Evolutionary conservation across 2,329 filamentous ascomycete species (phyloP).

Genomic region (Phaeosphaeria sp.): DNA sequence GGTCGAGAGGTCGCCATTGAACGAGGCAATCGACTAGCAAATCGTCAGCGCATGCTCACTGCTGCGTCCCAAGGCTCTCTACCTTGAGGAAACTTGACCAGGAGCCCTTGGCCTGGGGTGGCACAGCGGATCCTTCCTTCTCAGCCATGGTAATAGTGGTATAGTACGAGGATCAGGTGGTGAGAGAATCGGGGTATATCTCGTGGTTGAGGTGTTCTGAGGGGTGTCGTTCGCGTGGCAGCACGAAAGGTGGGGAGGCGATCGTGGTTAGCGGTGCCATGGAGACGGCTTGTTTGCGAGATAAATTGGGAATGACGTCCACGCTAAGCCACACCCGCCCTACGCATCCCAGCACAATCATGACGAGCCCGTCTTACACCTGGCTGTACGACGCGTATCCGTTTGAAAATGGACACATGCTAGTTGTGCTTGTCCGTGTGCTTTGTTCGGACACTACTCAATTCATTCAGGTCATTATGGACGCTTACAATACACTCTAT

Average conservation of each 20-base stretch:
- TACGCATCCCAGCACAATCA: slow-evolving; percentile 5
- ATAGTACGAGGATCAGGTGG: neutral
- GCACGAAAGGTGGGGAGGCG: slow-evolving; percentile 8
- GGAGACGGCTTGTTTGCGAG: slow-evolving; percentile 17
- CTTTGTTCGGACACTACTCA: neutral
- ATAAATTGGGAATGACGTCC: slow-evolving; percentile 24
- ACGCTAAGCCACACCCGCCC: slow-evolving; percentile 21
- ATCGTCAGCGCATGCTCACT: slow-evolving; percentile 12
- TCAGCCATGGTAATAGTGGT: slow-evolving; percentile 26
- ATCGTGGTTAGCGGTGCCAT: slow-evolving; percentile 12
- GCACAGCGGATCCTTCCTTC: slow-evolving; percentile 56
- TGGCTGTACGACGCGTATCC: neutral
- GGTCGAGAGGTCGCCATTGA: slow-evolving; percentile 64
- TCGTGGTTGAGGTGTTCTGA: neutral
- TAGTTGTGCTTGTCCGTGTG: neutral
- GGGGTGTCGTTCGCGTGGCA: neutral
- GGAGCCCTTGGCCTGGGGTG: slow-evolving; percentile 54
- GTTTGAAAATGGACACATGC: neutral
- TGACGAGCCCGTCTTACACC: slow-evolving; percentile 4
- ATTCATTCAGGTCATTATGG: neutral
- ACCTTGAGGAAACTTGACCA: slow-evolving; percentile 61
- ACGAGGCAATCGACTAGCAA: slow-evolving; percentile 58
- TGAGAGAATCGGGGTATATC: neutral
- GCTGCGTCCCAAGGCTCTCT: slow-evolving; percentile 5
- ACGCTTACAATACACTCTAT: slow-evolving; percentile 3